These are phyloP conservation scores for Batrachochytrium dendrobatidis DNA, from an alignment of 371 early-diverging fungal genomes.

Conservation along the genomic window DNA sequence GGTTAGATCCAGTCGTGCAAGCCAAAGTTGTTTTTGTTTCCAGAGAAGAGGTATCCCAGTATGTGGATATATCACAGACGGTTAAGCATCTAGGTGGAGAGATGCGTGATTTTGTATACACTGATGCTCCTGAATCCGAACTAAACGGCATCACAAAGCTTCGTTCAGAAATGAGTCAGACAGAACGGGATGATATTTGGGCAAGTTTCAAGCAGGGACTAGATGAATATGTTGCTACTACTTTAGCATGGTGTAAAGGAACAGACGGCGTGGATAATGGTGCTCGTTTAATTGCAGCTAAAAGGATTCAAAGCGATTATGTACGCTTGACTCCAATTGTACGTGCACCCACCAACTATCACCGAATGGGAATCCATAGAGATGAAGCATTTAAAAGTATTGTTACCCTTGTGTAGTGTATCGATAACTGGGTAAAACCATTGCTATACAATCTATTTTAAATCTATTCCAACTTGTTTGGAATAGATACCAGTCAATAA, in stretches of 20 bases:
- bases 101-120: constrained; percentile 12
- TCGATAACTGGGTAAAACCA: neutral
- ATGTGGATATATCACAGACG: constrained; percentile 49
- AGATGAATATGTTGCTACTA: neutral
- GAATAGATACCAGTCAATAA: neutral
- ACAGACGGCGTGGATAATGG: neutral
- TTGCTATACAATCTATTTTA: neutral
- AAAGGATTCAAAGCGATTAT: neutral
- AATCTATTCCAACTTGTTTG: neutral
- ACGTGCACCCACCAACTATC: neutral
- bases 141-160: neutral
- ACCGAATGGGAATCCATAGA: neutral
- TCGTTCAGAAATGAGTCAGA: neutral
- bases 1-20: constrained; percentile 87
- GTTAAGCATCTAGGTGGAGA: constrained; percentile 32
- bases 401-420: neutral
- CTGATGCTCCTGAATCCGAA: neutral
- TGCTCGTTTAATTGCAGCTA: neutral
- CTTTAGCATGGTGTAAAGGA: too few species aligned
- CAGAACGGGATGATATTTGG: neutral
- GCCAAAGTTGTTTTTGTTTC: constrained; percentile 78
- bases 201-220: neutral
- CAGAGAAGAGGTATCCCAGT: constrained; percentile 52
- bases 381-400: neutral
- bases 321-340: neutral